These are phyloP conservation scores for Claviceps sp. DNA, from an alignment of 2,329 filamentous ascomycete genomes.

Conservation along the genomic window DNA sequence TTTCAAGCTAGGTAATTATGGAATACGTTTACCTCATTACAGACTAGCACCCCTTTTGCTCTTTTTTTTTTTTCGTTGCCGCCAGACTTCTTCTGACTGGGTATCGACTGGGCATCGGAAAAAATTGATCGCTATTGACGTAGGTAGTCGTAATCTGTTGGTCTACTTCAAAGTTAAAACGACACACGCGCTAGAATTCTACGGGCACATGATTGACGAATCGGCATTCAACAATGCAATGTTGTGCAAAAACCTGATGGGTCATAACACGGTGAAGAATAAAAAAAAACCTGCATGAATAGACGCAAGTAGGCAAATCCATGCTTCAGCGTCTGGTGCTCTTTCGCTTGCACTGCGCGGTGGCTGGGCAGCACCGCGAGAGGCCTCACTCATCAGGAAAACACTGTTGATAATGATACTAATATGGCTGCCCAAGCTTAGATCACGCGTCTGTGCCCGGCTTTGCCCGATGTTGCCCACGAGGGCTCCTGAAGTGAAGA, in stretches of 20 bases:
- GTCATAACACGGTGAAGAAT: neutral
- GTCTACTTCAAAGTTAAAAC: too few relatives aligned
- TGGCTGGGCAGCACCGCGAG: neutral
- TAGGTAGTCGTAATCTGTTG: too few relatives aligned
- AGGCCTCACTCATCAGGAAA: neutral
- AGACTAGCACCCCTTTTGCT: too few relatives aligned
- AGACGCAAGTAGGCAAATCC: neutral
- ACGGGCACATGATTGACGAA: too few relatives aligned
- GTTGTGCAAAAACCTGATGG: neutral
- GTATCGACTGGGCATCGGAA: too few relatives aligned
- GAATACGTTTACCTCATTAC: too few relatives aligned
- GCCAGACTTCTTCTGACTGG: too few relatives aligned
- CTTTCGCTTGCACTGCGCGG: neutral
- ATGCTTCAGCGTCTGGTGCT: neutral
- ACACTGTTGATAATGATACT: neutral
- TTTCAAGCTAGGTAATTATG: too few relatives aligned
- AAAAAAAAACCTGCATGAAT: neutral
- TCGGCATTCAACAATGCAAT: too few relatives aligned
- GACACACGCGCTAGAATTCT: too few relatives aligned
- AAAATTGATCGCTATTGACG: too few relatives aligned
- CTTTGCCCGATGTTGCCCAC: neutral
- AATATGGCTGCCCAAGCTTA: constrained; percentile 3
- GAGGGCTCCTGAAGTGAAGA: neutral
- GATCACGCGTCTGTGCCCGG: neutral
- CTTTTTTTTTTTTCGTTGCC: too few relatives aligned